Evolutionary conservation across 1,284 basidiomycete species (phyloP).

Genomic region (Fomes fomentarius): DNA sequence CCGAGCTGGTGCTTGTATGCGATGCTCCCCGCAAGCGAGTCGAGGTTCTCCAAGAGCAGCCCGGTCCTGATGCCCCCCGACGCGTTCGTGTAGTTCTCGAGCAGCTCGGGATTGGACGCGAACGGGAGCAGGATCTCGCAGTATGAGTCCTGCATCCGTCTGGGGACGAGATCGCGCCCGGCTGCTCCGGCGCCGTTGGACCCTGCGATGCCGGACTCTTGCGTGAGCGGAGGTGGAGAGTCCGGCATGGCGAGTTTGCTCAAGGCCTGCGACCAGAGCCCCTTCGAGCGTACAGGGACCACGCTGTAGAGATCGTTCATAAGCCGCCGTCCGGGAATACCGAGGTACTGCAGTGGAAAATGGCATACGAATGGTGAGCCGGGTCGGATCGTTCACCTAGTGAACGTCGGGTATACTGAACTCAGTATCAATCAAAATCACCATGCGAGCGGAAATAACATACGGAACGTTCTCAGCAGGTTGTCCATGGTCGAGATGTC

Average conservation of each 20-base stretch:
- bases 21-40: conserved; percentile 82
- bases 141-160: conserved; percentile 73
- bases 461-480: conserved; percentile 57
- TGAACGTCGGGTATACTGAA: background rate
- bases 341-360: background rate
- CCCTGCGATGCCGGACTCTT: too few relatives aligned
- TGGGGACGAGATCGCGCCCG: conserved; percentile 41
- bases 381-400: conserved; percentile 55
- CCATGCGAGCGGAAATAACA: background rate
- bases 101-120: conserved; percentile 53
- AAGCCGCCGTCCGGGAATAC: background rate
- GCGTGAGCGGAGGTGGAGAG: conserved; percentile 11
- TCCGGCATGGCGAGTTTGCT: conserved; percentile 35
- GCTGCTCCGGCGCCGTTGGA: too few relatives aligned
- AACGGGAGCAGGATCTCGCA: conserved; percentile 68
- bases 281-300: conserved; percentile 27
- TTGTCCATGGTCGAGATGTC: conserved; percentile 62
- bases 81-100: conserved; percentile 73
- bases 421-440: too few relatives aligned
- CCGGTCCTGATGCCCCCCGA: conserved; percentile 70
- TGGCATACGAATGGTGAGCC: conserved; percentile 51
- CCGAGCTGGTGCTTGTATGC: conserved; percentile 82
- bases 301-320: conserved; percentile 2
- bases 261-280: conserved; percentile 63
- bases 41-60: conserved; percentile 78